Evolutionary conservation across 164 flowering plant genomes (phyloP).

Genomic region (Magnolia officinalis): DNA sequence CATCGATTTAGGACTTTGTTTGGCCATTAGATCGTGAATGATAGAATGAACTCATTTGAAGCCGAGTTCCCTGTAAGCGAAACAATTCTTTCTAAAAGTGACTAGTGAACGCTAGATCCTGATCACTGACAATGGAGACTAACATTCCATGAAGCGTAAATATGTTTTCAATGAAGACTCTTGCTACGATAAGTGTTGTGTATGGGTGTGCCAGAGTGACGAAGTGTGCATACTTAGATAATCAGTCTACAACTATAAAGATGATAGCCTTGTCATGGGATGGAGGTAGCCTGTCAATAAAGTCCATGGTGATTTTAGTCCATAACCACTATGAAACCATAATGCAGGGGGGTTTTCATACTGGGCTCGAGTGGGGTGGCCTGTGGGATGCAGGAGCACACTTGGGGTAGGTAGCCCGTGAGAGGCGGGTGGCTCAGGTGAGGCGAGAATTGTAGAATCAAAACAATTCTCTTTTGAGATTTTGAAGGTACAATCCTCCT

Average conservation of each 20-base stretch:
- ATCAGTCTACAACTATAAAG: not conserved
- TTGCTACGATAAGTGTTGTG: not conserved
- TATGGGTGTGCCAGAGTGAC: not conserved
- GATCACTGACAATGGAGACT: no score
- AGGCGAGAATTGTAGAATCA: no score
- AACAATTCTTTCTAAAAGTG: not conserved
- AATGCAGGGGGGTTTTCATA: no score
- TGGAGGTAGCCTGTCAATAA: not conserved
- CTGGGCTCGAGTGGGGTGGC: no score
- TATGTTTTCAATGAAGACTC: not conserved
- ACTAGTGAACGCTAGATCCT: no score
- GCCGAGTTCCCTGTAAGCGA: not conserved
- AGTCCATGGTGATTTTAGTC: not conserved
- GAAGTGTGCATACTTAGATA: not conserved
- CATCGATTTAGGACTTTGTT: not conserved
- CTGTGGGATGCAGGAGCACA: no score
- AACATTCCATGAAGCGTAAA: not conserved
- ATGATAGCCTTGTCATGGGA: not conserved
- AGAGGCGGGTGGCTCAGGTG: no score
- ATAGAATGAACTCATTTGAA: slow-evolving; percentile 3
- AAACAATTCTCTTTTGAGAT: no score
- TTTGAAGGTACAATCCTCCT: no score
- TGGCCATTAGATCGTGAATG: slow-evolving; percentile 3
- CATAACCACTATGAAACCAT: no score
- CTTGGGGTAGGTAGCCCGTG: no score